A percentile compares a stretch with the other conserved stretches of the same genome.
Conservation (phyloP, 1,284 basidiomycete genomes). For the Sanghuangporus weigelae region DNA sequence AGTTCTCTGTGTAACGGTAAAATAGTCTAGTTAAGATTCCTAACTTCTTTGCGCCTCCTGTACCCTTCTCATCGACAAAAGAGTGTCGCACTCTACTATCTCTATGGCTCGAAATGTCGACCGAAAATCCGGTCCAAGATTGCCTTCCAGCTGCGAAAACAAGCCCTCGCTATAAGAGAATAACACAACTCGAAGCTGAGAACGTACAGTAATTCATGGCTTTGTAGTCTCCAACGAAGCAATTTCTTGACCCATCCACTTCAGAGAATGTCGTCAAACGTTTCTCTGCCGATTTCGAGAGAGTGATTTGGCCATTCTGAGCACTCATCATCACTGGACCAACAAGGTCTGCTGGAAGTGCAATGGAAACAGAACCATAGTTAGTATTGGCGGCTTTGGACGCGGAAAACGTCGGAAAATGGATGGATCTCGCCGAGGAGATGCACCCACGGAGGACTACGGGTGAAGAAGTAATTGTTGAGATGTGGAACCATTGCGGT, state of each 20-base stretch:
- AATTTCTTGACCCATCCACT: background rate
- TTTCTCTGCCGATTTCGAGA: background rate
- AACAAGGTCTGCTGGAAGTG: background rate
- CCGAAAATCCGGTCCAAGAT: constrained; percentile 1
- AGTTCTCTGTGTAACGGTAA: too few species aligned
- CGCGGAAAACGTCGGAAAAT: background rate
- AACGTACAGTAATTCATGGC: background rate
- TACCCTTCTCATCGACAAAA: constrained; percentile 5
- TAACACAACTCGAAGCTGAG: background rate
- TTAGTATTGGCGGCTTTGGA: background rate
- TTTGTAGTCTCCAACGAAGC: background rate
- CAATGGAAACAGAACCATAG: background rate
- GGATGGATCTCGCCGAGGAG: background rate
- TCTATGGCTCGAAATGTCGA: background rate
- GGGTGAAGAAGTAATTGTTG: background rate
- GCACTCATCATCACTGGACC: background rate
- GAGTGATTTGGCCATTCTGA: background rate
- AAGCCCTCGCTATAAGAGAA: background rate
- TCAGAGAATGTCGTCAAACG: background rate
- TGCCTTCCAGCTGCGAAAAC: background rate
- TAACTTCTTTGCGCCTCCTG: too few species aligned
- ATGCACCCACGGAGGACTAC: background rate
- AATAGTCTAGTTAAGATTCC: too few species aligned
- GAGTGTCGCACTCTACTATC: background rate
- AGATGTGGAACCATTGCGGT: background rate